A percentile compares a stretch with the other conserved stretches of the same genome.
Evolutionary conservation across 1,284 basidiomycete species (phyloP).

Genomic region (Ganoderma lingzhi): DNA sequence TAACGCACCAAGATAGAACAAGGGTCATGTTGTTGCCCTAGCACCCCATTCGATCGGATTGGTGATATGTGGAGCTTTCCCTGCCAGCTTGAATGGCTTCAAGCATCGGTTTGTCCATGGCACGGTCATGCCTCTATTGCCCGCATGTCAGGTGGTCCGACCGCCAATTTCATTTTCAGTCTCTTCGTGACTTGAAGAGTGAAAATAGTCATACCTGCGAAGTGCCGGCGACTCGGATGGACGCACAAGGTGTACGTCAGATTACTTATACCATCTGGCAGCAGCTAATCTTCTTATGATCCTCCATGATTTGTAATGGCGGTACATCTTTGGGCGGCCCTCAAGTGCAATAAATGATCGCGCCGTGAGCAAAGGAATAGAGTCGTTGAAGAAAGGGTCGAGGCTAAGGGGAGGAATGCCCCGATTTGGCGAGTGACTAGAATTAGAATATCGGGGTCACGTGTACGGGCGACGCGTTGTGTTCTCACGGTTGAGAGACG

Average conservation of each 20-base stretch:
- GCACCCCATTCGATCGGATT: background rate
- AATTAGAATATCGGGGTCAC: conserved; percentile 25
- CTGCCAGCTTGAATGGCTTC: background rate
- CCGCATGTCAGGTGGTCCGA: background rate
- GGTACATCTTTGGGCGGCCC: background rate
- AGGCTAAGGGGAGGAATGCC: conserved; percentile 10
- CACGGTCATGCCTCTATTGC: background rate
- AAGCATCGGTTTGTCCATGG: background rate
- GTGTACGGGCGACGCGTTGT: conserved; percentile 26
- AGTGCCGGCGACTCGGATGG: background rate
- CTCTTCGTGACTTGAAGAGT: background rate
- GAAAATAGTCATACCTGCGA: background rate
- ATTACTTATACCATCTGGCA: too few species aligned
- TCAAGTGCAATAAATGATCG: background rate
- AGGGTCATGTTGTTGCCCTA: background rate
- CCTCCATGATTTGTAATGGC: background rate
- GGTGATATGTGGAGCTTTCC: background rate
- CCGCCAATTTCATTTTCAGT: background rate
- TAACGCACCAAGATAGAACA: background rate
- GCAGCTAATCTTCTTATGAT: background rate
- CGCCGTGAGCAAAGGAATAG: background rate
- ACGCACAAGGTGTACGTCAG: background rate
- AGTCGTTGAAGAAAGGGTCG: background rate
- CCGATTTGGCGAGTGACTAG: background rate
- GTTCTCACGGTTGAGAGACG: conserved; percentile 33